These are phyloP conservation scores for Clausena lansium DNA, from an alignment of 345 rosid genomes.

Conservation along the genomic window DNA sequence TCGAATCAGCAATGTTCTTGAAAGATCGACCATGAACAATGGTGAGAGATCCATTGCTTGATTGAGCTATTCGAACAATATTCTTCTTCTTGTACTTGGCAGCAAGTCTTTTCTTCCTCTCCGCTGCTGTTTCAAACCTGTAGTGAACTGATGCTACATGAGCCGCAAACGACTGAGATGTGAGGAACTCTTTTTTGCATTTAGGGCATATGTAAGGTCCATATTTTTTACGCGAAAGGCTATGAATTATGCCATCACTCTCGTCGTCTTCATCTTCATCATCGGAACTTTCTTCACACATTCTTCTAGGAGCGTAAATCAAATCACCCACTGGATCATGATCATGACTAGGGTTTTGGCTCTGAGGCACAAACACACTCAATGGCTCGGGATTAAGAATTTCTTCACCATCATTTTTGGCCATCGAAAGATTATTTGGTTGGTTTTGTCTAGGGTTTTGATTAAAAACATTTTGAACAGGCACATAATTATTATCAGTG, in stretches of 20 bases:
- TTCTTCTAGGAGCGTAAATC: background rate
- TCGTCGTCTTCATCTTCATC: background rate
- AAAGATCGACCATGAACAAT: no score
- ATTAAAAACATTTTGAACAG: background rate
- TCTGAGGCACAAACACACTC: background rate
- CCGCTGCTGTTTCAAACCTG: no score
- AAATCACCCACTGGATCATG: no score
- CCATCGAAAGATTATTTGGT: background rate
- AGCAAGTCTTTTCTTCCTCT: no score
- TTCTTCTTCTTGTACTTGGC: no score
- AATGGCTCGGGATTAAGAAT: background rate
- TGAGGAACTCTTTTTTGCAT: background rate
- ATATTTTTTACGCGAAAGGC: background rate
- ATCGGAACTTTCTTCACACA: background rate
- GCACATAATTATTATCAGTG: background rate
- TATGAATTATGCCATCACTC: background rate
- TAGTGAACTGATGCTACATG: background rate
- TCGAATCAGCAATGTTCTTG: no score
- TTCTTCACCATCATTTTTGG: background rate
- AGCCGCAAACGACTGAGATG: slow-evolving; percentile 6
- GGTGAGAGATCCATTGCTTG: no score
- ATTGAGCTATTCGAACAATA: no score
- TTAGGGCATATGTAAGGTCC: slow-evolving; percentile 7
- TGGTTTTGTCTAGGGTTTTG: background rate
- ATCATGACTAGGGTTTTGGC: no score